phyloP scores from a whole-genome alignment of 2,329 filamentous ascomycete species.

The Lithohypha guttulata region DNA sequence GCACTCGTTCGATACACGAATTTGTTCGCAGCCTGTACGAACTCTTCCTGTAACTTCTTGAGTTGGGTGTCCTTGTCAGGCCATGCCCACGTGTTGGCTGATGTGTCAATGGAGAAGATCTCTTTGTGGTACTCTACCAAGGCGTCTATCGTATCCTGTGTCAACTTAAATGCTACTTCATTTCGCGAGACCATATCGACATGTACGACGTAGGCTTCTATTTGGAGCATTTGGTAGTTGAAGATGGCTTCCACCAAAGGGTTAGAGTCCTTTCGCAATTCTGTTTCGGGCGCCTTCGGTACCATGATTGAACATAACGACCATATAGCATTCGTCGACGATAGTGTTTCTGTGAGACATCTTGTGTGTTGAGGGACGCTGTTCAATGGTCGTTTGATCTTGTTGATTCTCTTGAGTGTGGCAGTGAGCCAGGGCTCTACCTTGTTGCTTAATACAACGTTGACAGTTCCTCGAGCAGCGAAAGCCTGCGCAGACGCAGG shows the following conservation, averaged over 20 bases:
- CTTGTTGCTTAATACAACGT: conserved; percentile 84
- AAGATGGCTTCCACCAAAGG: conserved; percentile 76
- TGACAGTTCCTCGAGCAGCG: conserved; percentile 84
- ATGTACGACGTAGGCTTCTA: conserved; percentile 96
- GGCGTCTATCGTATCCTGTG: conserved; percentile 81
- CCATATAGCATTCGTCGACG: conserved; percentile 85
- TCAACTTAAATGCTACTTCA: conserved; percentile 97
- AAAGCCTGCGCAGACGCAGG: conserved; percentile 94
- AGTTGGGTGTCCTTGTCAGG: conserved; percentile 90
- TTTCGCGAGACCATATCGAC: conserved; percentile 98
- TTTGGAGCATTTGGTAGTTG: conserved; percentile 85
- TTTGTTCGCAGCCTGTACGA: conserved; percentile 91
- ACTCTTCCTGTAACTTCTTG: conserved; percentile 96
- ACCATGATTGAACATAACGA: conserved; percentile 87
- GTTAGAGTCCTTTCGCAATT: conserved; percentile 71
- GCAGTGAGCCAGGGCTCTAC: conserved; percentile 94
- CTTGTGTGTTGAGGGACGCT: conserved; percentile 90
- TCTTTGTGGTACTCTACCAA: conserved; percentile 95
- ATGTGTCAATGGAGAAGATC: conserved; percentile 80
- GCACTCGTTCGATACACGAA: conserved; percentile 89
- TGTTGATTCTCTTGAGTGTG: conserved; percentile 92
- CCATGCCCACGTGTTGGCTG: conserved; percentile 86
- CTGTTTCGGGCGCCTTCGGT: conserved; percentile 74
- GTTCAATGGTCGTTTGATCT: conserved; percentile 93
- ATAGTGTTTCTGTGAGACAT: conserved; percentile 90